These are phyloP conservation scores for Auxenochlorella pyrenoidosa DNA, from an alignment of 139 green algal species.

Conservation along the genomic window DNA sequence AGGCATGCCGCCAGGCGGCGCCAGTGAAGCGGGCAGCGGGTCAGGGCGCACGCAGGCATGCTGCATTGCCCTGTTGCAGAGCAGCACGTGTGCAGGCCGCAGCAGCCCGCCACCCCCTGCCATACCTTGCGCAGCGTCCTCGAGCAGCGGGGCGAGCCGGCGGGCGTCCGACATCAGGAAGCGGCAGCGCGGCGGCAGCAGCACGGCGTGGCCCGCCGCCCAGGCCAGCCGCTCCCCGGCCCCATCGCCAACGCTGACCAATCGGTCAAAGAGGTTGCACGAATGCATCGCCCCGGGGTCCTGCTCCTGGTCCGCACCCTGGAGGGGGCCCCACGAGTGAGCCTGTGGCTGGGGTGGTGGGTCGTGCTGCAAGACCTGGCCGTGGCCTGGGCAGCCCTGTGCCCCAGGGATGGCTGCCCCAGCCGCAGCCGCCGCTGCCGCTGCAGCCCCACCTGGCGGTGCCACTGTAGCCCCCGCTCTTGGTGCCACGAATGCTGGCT, in stretches of 20 bases:
- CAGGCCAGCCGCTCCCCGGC: slow-evolving; percentile 26
- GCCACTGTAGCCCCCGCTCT: neutral
- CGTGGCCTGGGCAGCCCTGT: neutral
- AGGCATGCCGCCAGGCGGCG: neutral
- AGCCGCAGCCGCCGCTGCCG: slow-evolving; percentile 23
- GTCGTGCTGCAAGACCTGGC: slow-evolving; percentile 1
- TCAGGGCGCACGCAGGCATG: too few species aligned
- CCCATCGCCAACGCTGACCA: neutral
- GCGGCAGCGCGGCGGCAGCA: slow-evolving; percentile 50
- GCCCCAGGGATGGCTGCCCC: neutral
- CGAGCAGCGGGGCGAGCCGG: slow-evolving; percentile 47
- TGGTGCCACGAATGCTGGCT: neutral
- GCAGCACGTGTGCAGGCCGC: neutral
- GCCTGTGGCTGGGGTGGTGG: slow-evolving; percentile 37
- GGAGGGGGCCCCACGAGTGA: slow-evolving; percentile 33
- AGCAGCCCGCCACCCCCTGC: neutral
- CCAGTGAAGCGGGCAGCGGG: neutral
- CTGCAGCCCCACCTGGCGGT: neutral
- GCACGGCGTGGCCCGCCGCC: slow-evolving; percentile 35
- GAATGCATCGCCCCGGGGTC: neutral
- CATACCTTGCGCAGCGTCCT: slow-evolving; percentile 9
- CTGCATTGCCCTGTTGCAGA: neutral
- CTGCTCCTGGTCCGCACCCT: slow-evolving; percentile 9
- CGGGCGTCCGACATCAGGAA: slow-evolving; percentile 68
- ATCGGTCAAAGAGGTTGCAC: slow-evolving; percentile 47